Evolutionary conservation across 441 rosid species (phyloP).

Genomic region (Populus hybrid): DNA sequence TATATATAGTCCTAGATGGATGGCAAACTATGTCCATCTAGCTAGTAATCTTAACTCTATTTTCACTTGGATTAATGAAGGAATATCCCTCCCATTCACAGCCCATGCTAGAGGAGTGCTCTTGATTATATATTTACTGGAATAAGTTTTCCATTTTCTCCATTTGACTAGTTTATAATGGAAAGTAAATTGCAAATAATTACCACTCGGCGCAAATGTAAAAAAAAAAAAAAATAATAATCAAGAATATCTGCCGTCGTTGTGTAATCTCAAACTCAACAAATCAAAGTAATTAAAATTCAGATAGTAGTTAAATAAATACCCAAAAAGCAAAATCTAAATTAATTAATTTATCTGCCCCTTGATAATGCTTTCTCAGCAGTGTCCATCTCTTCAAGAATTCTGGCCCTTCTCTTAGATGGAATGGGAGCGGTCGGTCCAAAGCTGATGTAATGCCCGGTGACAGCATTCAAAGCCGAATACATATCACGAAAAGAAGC

Average conservation of each 20-base stretch:
- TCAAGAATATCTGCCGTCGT: conserved; percentile 4
- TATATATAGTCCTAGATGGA: too few species aligned
- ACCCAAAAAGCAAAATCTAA: background rate
- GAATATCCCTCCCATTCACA: too few species aligned
- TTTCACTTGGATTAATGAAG: background rate
- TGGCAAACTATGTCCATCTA: too few species aligned
- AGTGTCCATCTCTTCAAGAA: conserved; percentile 85
- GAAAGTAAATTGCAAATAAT: background rate
- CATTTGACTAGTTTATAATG: background rate
- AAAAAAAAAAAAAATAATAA: too few species aligned
- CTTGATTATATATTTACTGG: background rate
- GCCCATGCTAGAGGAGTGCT: too few species aligned
- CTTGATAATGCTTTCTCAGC: conserved; percentile 78
- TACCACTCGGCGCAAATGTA: background rate
- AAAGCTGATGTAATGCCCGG: conserved; percentile 87
- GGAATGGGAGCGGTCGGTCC: conserved; percentile 91
- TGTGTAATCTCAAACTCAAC: conserved; percentile 9
- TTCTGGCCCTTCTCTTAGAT: conserved; percentile 72
- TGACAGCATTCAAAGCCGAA: conserved; percentile 86
- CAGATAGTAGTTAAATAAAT: background rate
- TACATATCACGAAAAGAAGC: conserved; percentile 77
- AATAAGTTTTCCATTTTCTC: background rate
- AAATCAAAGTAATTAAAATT: conserved; percentile 3
- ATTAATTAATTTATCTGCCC: conserved; percentile 47
- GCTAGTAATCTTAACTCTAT: background rate